Evolutionary conservation across 2,329 filamentous ascomycete species (phyloP).

Genomic region (Alternaria sp.): DNA sequence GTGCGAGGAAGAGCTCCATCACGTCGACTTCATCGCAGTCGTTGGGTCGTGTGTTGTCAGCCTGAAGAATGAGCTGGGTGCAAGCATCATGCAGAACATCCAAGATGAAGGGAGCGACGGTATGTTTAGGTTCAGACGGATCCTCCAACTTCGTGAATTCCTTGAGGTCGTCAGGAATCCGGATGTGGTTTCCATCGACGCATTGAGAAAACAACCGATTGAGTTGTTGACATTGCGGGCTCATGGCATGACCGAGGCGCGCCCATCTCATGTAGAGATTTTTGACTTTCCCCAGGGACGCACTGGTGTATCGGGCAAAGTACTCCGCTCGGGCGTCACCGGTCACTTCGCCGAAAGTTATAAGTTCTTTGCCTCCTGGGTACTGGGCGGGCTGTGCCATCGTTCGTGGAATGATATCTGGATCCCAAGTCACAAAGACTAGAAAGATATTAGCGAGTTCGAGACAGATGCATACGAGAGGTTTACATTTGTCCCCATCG

Average conservation of each 20-base stretch:
- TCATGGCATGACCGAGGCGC: constrained; percentile 46
- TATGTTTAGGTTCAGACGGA: constrained; percentile 27
- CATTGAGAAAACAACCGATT: constrained; percentile 53
- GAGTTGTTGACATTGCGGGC: constrained; percentile 50
- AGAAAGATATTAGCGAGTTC: neutral
- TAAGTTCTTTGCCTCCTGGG: constrained; percentile 48
- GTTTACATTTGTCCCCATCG: constrained; percentile 52
- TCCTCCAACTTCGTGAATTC: constrained; percentile 12
- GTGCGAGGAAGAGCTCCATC: constrained; percentile 42
- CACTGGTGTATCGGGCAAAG: constrained; percentile 51
- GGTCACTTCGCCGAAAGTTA: constrained; percentile 47
- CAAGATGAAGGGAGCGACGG: constrained; percentile 44
- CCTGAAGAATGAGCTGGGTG: constrained; percentile 20
- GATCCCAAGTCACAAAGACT: constrained; percentile 55
- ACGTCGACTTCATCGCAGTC: constrained; percentile 30
- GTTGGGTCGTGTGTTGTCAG: constrained; percentile 4
- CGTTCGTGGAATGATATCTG: constrained; percentile 47
- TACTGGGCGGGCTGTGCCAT: constrained; percentile 50
- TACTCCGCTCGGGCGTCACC: constrained; percentile 50
- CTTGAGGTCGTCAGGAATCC: constrained; percentile 45
- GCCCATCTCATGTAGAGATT: constrained; percentile 55
- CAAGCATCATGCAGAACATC: constrained; percentile 46
- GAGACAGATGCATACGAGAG: neutral
- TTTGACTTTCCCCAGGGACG: constrained; percentile 50
- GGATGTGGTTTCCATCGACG: constrained; percentile 52